Percentiles rank a stretch among this genome's conserved stretches.
Conservation (phyloP, 148 eudicot genomes). For the Camellia japonica region DNA sequence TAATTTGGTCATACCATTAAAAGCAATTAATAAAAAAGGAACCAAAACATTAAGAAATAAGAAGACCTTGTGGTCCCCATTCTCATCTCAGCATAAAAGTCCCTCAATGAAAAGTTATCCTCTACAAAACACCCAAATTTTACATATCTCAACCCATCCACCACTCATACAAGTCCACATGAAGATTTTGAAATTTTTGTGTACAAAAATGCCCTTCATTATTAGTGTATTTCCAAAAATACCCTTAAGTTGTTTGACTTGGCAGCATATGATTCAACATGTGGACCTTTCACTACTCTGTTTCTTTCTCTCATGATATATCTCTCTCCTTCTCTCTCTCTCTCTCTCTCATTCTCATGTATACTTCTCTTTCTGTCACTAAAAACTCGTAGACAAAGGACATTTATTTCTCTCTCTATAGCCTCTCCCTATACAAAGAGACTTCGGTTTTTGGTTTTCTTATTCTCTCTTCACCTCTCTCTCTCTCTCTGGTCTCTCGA, state of each 20-base stretch:
- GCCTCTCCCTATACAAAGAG: background rate
- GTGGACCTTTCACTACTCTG: background rate
- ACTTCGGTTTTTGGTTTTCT: background rate
- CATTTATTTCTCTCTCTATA: background rate
- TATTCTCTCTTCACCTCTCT: background rate
- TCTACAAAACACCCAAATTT: background rate
- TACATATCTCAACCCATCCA: background rate
- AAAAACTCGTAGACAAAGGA: background rate
- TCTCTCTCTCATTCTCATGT: background rate
- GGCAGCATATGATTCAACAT: background rate
- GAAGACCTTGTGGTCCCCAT: background rate
- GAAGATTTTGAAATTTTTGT: background rate
- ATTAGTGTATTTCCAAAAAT: background rate
- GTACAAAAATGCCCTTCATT: background rate
- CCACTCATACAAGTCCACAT: background rate
- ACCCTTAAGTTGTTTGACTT: background rate
- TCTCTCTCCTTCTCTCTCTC: background rate
- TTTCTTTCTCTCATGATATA: no score
- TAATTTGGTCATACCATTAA: background rate
- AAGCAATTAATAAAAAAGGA: background rate
- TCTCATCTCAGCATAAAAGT: background rate
- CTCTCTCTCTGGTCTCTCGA: background rate
- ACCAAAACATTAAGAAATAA: no score
- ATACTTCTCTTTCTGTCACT: background rate
- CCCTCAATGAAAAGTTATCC: background rate